Base-by-base conservation (phyloP, 345 rosid species). In the Boechera stricta region DNA sequence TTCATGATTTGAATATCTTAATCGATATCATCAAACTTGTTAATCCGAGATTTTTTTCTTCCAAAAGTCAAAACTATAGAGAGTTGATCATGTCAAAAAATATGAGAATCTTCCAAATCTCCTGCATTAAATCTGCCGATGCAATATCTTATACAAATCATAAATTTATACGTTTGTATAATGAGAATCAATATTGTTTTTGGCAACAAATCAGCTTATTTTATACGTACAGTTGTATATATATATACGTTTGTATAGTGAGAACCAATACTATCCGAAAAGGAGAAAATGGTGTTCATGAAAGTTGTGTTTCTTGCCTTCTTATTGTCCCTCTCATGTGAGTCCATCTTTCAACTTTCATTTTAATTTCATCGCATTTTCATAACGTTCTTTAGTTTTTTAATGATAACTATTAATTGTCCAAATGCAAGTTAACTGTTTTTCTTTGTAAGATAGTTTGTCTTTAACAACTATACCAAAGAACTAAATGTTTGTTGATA, bases 291-390 rank as follows among this genome's bases (percentile, higher is more conserved):
- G 31, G 7, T 49, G 63, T 53, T 53, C 45, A 54, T 0, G 36
- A 73, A 64, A 54, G 16, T 42, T 7, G 13, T 64, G 5, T 15
- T 64, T 64, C 16, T 73, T 53, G 71, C 64, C 7, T 53, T 64
- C 13, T 42, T 73, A 55, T 31, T 73, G 35, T 64, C 28, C 4
- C 35, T 73, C 13, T 73, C 77, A 31, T 73, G 77, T 73, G 33
- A 73, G 70, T 64, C 63, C 21, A 73, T 32, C 33, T 36, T 47
- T 21, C 15, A 62, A 36, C 49, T 35, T 10, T 13, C 7, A 2
- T 8, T 5, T 45, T 24, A 35, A 8, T 5, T 71, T 24, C 36
- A 71, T 48, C 4, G 21, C 28, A 13, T 12, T 59, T 6, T 33
- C 6, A 8, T 32, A 39, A 21, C 1, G 24, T 21, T 21, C 24